phyloP scores from a whole-genome alignment of 768 basidiomycete species.

The Cystofilobasidium capitatum region DNA sequence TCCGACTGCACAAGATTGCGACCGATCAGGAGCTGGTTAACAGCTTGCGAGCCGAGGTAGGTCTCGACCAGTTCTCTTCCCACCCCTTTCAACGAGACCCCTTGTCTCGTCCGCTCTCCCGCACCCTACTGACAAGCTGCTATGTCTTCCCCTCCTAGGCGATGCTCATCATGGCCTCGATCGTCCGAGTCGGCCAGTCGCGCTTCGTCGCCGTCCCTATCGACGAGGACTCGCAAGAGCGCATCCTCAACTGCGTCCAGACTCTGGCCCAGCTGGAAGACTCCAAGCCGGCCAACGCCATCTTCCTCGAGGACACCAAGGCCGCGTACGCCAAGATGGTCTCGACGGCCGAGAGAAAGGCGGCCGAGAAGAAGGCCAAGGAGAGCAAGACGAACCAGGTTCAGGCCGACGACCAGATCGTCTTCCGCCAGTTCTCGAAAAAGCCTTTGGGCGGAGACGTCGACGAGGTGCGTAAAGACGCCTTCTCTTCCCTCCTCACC shows the following conservation, averaged over 20 bases:
- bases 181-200: slow-evolving; percentile 93
- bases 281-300: slow-evolving; percentile 44
- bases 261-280: slow-evolving; percentile 69
- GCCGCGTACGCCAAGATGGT: slow-evolving; percentile 91
- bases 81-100: neutral
- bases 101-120: neutral
- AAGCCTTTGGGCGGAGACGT: slow-evolving; percentile 67
- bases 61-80: too few relatives aligned
- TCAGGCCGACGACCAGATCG: slow-evolving; percentile 85
- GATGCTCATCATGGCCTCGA: slow-evolving; percentile 96
- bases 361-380: slow-evolving; percentile 76
- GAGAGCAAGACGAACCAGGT: slow-evolving; percentile 56
- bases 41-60: slow-evolving; percentile 72
- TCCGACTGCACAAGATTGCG: slow-evolving; percentile 54
- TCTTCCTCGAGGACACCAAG: slow-evolving; percentile 63
- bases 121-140: neutral
- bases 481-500: neutral
- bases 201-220: slow-evolving; percentile 90
- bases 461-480: slow-evolving; percentile 45
- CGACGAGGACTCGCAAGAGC: slow-evolving; percentile 94
- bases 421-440: slow-evolving; percentile 91
- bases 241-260: slow-evolving; percentile 91
- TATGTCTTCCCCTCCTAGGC: slow-evolving; percentile 45
- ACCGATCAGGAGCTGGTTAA: slow-evolving; percentile 54
- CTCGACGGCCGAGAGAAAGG: slow-evolving; percentile 89